A percentile compares a stretch with the other conserved stretches of the same genome.
These are phyloP conservation scores for Wickerhamiella allomyrinae DNA, from an alignment of 805 yeast species.

Conservation along the genomic window DNA sequence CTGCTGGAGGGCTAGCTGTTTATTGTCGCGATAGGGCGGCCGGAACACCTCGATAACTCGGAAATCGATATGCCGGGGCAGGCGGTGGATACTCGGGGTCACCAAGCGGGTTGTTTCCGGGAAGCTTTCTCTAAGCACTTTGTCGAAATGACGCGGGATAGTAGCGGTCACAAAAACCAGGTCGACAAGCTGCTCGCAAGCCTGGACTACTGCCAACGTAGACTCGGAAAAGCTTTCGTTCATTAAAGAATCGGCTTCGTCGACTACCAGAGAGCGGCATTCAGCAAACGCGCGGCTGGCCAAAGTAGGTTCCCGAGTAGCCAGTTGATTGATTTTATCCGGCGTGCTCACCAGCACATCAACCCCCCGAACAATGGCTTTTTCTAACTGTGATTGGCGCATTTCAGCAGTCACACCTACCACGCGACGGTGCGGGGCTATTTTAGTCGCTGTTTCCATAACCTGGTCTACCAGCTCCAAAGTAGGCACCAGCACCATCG, in stretches of 20 bases:
- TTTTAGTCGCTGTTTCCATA: slow-evolving; percentile 26
- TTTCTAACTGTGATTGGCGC: slow-evolving; percentile 17
- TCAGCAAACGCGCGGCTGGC: slow-evolving; percentile 24
- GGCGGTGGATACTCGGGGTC: slow-evolving; percentile 69
- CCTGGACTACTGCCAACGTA: slow-evolving; percentile 41
- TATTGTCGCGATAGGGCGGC: slow-evolving; percentile 73
- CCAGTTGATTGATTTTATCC: slow-evolving; percentile 39
- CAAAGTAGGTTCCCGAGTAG: slow-evolving; percentile 20
- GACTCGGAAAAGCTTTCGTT: slow-evolving; percentile 63
- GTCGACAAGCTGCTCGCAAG: slow-evolving; percentile 42
- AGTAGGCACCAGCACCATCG: slow-evolving; percentile 77
- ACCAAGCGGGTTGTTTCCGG: slow-evolving; percentile 54
- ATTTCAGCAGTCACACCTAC: slow-evolving; percentile 5
- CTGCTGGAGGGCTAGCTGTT: slow-evolving; percentile 74
- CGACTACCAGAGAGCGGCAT: slow-evolving; percentile 56
- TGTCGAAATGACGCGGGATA: slow-evolving; percentile 63
- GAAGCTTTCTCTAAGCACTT: slow-evolving; percentile 42
- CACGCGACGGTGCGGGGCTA: slow-evolving; percentile 9
- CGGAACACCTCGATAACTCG: slow-evolving; percentile 61
- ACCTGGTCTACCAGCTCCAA: slow-evolving; percentile 81
- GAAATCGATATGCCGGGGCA: slow-evolving; percentile 65
- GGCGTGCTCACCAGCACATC: slow-evolving; percentile 85
- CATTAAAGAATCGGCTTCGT: slow-evolving; percentile 89
- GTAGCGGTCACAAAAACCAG: slow-evolving; percentile 81
- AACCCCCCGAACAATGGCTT: slow-evolving; percentile 29